Evolutionary conservation across 2,329 filamentous ascomycete species (phyloP), one percentile per base, ranked within the genome.

Genomic region (Trichoderma atroviride): DNA sequence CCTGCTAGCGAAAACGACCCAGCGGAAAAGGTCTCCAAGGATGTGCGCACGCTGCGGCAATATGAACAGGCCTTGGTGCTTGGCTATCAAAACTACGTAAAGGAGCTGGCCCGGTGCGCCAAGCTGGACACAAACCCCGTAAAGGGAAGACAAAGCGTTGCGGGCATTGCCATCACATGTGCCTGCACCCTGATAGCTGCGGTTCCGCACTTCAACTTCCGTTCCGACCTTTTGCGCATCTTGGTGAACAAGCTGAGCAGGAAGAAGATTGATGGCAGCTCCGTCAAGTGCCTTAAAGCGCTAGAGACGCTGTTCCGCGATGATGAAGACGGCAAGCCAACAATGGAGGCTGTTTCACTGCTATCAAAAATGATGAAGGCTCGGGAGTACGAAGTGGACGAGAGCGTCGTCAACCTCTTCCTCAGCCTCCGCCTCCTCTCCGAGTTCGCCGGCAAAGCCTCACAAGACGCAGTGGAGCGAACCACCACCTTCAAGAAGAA

Each of bases 121-220:
- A 90, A 91, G 81, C 77, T 84, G 58, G 85, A 86, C 66, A 71
- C 80, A 74, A 79, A 72, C 71, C 79, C 74, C 69, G 74, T 77
- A 13, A 77, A 73, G 62, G 81, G 79, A 68, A 82, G 81, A 0
- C 82, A 83, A 68, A 84, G 80, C 68, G 78, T 97, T 29, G 87
- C 89, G 7, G 91, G 86, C 64, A 86, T 97, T 31, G 95, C 96
- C 4, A 90, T 97, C 69, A 91, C 89, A 55, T 99, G 96, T 78
- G 91, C 92, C 2, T 97, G 94, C 80, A 91, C 87, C 35, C 85
- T 99, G 19, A 81, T 98, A 52, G 88, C 88, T 24, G 86, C 91
- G 1, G 94, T 97, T 0, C 93, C 96, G 4, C 96, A 99, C 82
- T 99, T 99, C 88, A 99, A 99, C 83, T 97, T 97, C 80, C 91